Percentiles rank a stretch among this genome's conserved stretches.
Conservation (phyloP, 2,329 filamentous ascomycete genomes). For the Stemphylium beticola region DNA sequence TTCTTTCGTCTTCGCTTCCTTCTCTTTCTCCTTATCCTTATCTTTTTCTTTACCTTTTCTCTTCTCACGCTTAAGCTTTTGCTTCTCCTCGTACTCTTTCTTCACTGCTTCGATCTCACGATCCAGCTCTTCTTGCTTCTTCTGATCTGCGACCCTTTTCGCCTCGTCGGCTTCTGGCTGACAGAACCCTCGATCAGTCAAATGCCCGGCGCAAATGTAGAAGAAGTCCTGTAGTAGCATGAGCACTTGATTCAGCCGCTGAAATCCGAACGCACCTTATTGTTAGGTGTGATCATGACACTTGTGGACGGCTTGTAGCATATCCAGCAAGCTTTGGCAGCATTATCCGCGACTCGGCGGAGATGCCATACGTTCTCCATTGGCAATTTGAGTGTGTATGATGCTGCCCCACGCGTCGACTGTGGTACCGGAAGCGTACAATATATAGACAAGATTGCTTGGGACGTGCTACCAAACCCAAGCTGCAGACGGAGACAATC, state of each 20-base stretch:
- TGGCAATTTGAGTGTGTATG: slow-evolving; percentile 6
- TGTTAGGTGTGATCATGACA: slow-evolving; percentile 87
- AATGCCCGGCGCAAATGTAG: slow-evolving; percentile 82
- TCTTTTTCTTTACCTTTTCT: slow-evolving; percentile 55
- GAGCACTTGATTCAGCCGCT: not conserved
- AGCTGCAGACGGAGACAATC: not conserved
- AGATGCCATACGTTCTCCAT: slow-evolving; percentile 83
- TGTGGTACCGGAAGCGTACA: not conserved
- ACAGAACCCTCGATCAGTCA: slow-evolving; percentile 84
- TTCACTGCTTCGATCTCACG: slow-evolving; percentile 57
- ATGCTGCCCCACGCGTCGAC: not conserved
- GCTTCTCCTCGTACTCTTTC: slow-evolving; percentile 58
- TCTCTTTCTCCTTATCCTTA: slow-evolving; percentile 69
- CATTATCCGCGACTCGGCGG: slow-evolving; percentile 83
- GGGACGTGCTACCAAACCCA: not conserved
- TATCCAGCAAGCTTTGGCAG: slow-evolving; percentile 83
- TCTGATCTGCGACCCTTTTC: slow-evolving; percentile 62
- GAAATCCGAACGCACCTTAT: slow-evolving; percentile 67
- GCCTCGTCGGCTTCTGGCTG: slow-evolving; percentile 73
- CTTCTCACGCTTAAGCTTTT: slow-evolving; percentile 64
- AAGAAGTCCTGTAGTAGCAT: slow-evolving; percentile 74
- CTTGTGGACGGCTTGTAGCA: slow-evolving; percentile 89
- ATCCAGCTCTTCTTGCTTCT: slow-evolving; percentile 57
- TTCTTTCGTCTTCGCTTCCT: slow-evolving; percentile 63
- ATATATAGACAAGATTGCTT: not conserved